Conservation (phyloP, 1,284 basidiomycete species). For the Violaceomyces palustris region DNA sequence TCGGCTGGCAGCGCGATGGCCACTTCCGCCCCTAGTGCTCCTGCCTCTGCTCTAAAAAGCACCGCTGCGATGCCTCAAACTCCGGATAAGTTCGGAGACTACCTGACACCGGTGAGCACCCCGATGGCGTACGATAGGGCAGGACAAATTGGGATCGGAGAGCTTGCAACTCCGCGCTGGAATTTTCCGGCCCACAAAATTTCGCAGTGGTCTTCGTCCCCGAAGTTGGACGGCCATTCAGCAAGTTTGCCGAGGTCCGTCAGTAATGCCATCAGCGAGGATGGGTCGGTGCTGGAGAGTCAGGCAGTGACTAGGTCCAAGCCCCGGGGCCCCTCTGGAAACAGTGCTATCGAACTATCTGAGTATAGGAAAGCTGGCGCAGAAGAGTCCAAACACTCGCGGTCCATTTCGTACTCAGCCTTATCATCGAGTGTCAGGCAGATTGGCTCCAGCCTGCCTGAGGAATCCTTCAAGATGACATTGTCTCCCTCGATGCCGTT, state of each 20-base stretch:
- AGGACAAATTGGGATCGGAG: slow-evolving; percentile 86
- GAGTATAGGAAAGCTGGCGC: neutral
- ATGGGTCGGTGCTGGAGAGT: slow-evolving; percentile 6
- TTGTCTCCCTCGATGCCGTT: too few species aligned
- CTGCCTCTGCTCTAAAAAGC: too few species aligned
- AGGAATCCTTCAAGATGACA: too few species aligned
- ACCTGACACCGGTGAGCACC: slow-evolving; percentile 6
- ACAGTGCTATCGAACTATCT: neutral
- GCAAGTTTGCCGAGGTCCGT: slow-evolving; percentile 3
- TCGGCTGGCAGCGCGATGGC: neutral
- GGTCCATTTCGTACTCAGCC: slow-evolving; percentile 44
- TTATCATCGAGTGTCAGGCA: slow-evolving; percentile 1
- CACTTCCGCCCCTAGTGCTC: too few species aligned
- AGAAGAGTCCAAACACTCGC: slow-evolving; percentile 31
- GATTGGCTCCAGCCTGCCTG: neutral
- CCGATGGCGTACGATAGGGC: slow-evolving; percentile 64
- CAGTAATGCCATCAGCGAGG: slow-evolving; percentile 20
- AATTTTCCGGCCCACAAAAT: slow-evolving; percentile 36
- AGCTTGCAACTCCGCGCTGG: slow-evolving; percentile 96
- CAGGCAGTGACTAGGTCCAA: neutral
- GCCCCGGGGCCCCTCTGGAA: neutral
- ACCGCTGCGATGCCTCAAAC: too few species aligned
- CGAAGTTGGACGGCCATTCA: neutral
- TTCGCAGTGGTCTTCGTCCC: slow-evolving; percentile 7
- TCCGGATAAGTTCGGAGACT: slow-evolving; percentile 15